These are phyloP conservation scores for Cylindrotheca fusiformis DNA, from an alignment of 108 stramenopile species.

Conservation along the genomic window DNA sequence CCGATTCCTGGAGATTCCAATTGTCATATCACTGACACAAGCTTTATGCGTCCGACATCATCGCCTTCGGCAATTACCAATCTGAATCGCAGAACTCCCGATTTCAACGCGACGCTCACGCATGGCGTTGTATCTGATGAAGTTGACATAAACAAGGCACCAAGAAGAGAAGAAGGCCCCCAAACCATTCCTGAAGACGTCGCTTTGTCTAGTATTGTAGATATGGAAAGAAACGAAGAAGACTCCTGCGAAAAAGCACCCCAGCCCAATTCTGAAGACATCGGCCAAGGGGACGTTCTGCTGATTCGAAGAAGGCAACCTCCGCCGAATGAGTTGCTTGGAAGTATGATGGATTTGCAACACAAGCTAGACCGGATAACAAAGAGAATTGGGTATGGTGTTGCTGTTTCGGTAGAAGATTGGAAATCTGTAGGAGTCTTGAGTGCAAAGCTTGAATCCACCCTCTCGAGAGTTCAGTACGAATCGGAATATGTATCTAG, in stretches of 20 bases:
- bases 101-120: background rate
- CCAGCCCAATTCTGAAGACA: background rate
- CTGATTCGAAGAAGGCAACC: background rate
- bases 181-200: background rate
- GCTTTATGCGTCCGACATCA: background rate
- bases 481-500: too few species aligned
- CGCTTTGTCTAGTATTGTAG: background rate
- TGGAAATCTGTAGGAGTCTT: constrained; percentile 5
- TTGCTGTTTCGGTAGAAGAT: constrained; percentile 11
- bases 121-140: background rate
- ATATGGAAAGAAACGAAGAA: background rate
- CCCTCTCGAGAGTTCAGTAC: background rate
- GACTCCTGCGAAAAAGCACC: background rate
- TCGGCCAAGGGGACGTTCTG: background rate
- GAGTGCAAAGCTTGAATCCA: background rate
- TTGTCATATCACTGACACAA: background rate
- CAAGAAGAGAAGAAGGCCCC: too few species aligned
- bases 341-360: constrained; percentile 22
- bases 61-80: background rate
- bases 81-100: background rate
- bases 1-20: background rate
- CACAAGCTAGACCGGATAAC: constrained; percentile 8
- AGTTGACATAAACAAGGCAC: background rate
- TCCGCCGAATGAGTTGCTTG: constrained; percentile 6
- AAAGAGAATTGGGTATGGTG: constrained; percentile 9